phyloP scores from a whole-genome alignment of 1,284 basidiomycete genomes.

The Peniophora sp. region DNA sequence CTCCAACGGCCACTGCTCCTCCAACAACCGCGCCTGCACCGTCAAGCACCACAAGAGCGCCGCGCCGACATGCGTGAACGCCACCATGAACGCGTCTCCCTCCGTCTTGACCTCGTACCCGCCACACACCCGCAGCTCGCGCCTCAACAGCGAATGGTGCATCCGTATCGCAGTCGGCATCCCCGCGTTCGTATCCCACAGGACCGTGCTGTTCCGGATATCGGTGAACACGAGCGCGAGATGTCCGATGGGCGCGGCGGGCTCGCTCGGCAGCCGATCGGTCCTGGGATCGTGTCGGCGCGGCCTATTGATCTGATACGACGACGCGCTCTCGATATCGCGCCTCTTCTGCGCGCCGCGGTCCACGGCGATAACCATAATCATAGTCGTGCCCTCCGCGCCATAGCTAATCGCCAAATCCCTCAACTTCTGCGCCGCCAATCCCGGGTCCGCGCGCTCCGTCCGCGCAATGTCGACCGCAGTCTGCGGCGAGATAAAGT shows the following conservation, averaged over 20 bases:
- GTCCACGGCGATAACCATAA: conserved; percentile 81
- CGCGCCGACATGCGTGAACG: conserved; percentile 84
- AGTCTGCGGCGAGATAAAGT: conserved; percentile 90
- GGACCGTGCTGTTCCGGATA: conserved; percentile 93
- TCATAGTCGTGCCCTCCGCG: conserved; percentile 91
- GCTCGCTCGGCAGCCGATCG: conserved; percentile 70
- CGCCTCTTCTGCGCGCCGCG: not conserved
- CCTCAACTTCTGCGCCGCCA: conserved; percentile 93
- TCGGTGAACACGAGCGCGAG: conserved; percentile 97
- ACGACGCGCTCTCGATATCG: conserved; percentile 28
- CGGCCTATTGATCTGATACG: conserved; percentile 1
- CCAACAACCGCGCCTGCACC: conserved; percentile 81
- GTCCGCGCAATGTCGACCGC: conserved; percentile 94
- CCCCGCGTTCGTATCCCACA: conserved; percentile 96
- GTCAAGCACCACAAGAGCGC: conserved; percentile 91
- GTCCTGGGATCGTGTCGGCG: conserved; percentile 40
- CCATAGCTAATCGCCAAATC: conserved; percentile 98
- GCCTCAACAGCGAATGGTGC: conserved; percentile 85
- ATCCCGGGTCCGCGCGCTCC: conserved; percentile 86
- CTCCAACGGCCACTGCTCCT: conserved; percentile 91
- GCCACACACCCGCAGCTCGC: conserved; percentile 85
- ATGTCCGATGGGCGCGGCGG: conserved; percentile 83
- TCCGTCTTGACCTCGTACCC: conserved; percentile 99
- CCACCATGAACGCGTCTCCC: conserved; percentile 99
- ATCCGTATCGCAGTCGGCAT: conserved; percentile 94